Percentiles rank a stretch among this genome's conserved stretches.
Conservation (phyloP, 257 asterid genomes). For the Nicotiana paniculata region DNA sequence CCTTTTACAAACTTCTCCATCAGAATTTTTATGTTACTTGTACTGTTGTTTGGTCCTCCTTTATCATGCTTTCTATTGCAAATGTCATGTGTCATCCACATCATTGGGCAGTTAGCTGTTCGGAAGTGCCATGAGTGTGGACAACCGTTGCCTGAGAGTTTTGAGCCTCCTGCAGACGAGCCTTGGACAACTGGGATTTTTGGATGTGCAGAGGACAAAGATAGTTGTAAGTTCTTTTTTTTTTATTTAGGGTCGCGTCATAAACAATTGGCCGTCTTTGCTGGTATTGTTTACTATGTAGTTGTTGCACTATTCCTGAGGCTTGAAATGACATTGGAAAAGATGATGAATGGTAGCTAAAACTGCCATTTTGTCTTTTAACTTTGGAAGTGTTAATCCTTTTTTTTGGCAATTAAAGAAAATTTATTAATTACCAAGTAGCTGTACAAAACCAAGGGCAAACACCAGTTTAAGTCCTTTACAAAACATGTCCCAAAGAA, state of each 20-base stretch:
- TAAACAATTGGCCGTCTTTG: not conserved
- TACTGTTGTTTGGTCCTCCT: not conserved
- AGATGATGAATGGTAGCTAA: not conserved
- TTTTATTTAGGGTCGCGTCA: not conserved
- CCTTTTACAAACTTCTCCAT: not conserved
- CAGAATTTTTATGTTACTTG: not conserved
- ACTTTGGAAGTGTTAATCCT: not conserved
- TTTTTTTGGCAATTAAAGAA: no score
- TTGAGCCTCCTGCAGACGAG: slow-evolving; percentile 86
- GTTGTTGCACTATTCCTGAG: not conserved
- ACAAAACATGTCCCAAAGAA: no score
- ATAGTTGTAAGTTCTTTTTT: slow-evolving; percentile 64
- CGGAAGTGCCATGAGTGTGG: slow-evolving; percentile 95
- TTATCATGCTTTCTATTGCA: not conserved
- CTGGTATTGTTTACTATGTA: not conserved
- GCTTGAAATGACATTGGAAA: not conserved
- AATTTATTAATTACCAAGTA: no score
- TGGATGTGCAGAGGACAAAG: slow-evolving; percentile 74
- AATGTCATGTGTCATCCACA: slow-evolving; percentile 11
- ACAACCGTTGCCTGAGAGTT: slow-evolving; percentile 95
- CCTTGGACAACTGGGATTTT: slow-evolving; percentile 95
- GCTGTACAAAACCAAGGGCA: no score
- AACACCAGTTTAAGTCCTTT: no score
- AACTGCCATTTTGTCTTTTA: not conserved
- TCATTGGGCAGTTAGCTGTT: slow-evolving; percentile 54